phyloP scores from a whole-genome alignment of 139 green algal species.

The Axilococcus clingmanii region DNA sequence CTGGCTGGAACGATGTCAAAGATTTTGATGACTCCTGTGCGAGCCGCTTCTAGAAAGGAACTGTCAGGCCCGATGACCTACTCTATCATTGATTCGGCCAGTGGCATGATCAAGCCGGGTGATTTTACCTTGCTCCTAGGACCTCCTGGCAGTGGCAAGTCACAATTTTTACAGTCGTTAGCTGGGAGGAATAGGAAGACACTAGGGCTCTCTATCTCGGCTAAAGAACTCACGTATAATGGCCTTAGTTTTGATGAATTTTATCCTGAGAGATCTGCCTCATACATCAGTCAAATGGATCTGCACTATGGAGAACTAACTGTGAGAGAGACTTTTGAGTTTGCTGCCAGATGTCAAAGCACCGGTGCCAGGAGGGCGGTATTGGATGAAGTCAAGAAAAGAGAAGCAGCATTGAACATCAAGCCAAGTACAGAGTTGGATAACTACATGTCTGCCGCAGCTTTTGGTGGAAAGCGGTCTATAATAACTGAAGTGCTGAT shows the following conservation, averaged over 20 bases:
- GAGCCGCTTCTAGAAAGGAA: neutral
- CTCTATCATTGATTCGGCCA: slow-evolving; percentile 29
- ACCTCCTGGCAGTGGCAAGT: slow-evolving; percentile 46
- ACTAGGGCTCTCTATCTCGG: neutral
- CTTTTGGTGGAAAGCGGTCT: neutral
- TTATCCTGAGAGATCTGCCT: slow-evolving; percentile 29
- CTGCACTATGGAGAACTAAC: slow-evolving; percentile 37
- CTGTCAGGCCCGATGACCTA: neutral
- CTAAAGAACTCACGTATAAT: slow-evolving; percentile 47
- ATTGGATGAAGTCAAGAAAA: neutral
- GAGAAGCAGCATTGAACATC: slow-evolving; percentile 10
- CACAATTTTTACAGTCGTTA: slow-evolving; percentile 40
- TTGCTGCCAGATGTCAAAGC: slow-evolving; percentile 24
- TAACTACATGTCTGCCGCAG: slow-evolving; percentile 8
- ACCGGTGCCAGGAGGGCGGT: neutral
- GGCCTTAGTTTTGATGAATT: slow-evolving; percentile 40
- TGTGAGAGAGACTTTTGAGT: slow-evolving; percentile 39
- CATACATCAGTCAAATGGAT: slow-evolving; percentile 45
- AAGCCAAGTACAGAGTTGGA: slow-evolving; percentile 1
- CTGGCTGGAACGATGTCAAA: slow-evolving; percentile 8
- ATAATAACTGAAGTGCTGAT: neutral
- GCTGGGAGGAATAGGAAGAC: slow-evolving; percentile 19
- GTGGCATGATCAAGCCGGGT: slow-evolving; percentile 30
- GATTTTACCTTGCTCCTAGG: slow-evolving; percentile 60
- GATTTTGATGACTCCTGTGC: neutral